Evolutionary conservation across 441 rosid genomes (phyloP).

Genomic region (Syzygium syzygioides): DNA sequence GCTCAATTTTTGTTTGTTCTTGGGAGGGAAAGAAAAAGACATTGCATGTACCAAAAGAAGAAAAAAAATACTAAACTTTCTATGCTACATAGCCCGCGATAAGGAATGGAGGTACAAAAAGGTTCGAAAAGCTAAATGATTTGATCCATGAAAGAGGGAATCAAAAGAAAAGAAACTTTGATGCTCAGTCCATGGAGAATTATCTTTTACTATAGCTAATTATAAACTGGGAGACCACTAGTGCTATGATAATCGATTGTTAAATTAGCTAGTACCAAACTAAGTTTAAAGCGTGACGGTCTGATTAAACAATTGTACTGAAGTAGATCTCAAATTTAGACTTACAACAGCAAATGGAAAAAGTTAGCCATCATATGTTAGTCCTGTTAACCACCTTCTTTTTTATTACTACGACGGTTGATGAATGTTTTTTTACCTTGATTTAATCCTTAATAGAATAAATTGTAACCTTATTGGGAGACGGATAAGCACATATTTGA

Average conservation of each 20-base stretch:
- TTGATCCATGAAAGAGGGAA: background rate
- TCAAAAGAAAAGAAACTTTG: background rate
- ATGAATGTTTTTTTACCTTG: background rate
- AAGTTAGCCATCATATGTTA: background rate
- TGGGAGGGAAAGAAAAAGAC: too few species aligned
- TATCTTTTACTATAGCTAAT: background rate
- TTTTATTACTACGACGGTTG: background rate
- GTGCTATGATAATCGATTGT: background rate
- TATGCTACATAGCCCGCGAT: too few species aligned
- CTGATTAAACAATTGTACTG: background rate
- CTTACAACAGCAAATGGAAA: background rate
- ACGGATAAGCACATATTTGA: background rate
- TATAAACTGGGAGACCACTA: background rate
- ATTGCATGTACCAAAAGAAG: too few species aligned
- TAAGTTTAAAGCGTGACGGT: background rate
- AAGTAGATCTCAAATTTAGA: background rate
- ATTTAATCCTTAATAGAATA: background rate
- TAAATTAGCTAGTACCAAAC: background rate
- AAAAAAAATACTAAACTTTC: too few species aligned
- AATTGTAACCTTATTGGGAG: background rate
- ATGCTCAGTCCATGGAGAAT: background rate
- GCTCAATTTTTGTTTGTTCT: too few species aligned
- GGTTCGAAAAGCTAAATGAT: too few species aligned
- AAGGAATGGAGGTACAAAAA: too few species aligned
- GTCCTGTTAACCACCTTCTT: background rate